Evolutionary conservation across 2,329 filamentous ascomycete genomes (phyloP).

Genomic region (Aspergillus sclerotialis): DNA sequence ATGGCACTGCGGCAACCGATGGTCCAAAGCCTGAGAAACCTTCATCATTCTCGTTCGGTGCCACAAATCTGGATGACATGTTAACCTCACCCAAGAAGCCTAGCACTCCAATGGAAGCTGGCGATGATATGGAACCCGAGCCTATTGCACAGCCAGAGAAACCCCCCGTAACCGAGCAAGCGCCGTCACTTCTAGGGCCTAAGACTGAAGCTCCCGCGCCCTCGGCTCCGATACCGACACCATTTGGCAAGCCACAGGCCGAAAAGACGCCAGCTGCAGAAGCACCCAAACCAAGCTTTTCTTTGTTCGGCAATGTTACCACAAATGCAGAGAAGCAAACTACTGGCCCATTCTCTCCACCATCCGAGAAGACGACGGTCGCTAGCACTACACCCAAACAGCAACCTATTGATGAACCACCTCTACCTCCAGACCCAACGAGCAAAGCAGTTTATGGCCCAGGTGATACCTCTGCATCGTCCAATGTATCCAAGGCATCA

Average conservation of each 20-base stretch:
- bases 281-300: conserved; percentile 24
- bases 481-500: conserved; percentile 34
- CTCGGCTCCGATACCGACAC: conserved; percentile 11
- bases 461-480: conserved; percentile 44
- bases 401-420: conserved; percentile 27
- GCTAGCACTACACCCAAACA: conserved; percentile 27
- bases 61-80: conserved; percentile 32
- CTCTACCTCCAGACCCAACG: conserved; percentile 42
- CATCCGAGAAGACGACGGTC: conserved; percentile 25
- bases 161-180: conserved; percentile 12
- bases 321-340: conserved; percentile 17
- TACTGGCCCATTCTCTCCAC: conserved; percentile 22
- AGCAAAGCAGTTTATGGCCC: conserved; percentile 40
- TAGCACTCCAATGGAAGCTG: conserved; percentile 27
- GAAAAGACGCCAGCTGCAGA: conserved; percentile 19
- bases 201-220: conserved; percentile 17
- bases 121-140: conserved; percentile 30
- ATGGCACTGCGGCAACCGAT: conserved; percentile 34
- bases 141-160: conserved; percentile 15
- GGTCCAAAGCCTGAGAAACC: conserved; percentile 30
- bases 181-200: conserved; percentile 21
- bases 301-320: conserved; percentile 20
- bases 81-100: conserved; percentile 27
- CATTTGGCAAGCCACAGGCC: conserved; percentile 27
- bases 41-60: conserved; percentile 32